Percentiles rank a stretch among this genome's conserved stretches.
These are phyloP conservation scores for Gymnopus androsaceus DNA, from an alignment of 1,284 basidiomycete species.

Conservation along the genomic window DNA sequence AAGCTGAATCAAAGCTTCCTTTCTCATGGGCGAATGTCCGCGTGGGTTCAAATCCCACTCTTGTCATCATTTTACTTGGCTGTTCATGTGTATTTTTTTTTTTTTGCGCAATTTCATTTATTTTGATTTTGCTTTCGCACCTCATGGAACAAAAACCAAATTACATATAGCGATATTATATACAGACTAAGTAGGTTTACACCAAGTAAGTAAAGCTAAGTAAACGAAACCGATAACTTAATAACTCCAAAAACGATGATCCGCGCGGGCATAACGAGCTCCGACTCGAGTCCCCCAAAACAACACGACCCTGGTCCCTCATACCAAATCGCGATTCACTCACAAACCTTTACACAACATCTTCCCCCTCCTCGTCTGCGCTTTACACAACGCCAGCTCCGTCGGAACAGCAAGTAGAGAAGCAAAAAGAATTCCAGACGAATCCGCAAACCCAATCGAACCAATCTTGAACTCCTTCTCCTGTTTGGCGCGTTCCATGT, in stretches of 20 bases:
- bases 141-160: too few species aligned
- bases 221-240: too few species aligned
- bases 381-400: constrained; percentile 77
- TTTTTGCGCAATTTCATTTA: too few species aligned
- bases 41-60: constrained; percentile 17
- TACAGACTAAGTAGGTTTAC: too few species aligned
- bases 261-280: too few species aligned
- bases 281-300: too few species aligned
- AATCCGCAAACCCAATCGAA: constrained; percentile 79
- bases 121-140: too few species aligned
- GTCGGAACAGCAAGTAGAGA: constrained; percentile 81
- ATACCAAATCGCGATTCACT: constrained; percentile 3
- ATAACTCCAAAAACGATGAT: too few species aligned
- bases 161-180: too few species aligned
- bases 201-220: too few species aligned
- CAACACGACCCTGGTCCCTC: too few species aligned
- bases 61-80: constrained; percentile 7
- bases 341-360: constrained; percentile 71
- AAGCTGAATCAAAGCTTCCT: constrained; percentile 4
- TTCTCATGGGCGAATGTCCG: constrained; percentile 14
- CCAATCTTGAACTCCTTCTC: constrained; percentile 90
- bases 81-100: too few species aligned
- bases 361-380: constrained; percentile 75
- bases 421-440: constrained; percentile 78
- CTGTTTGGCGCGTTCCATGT: constrained; percentile 62